Conservation (phyloP, 2,329 filamentous ascomycete species). For the Ambrosiella xylebori region DNA sequence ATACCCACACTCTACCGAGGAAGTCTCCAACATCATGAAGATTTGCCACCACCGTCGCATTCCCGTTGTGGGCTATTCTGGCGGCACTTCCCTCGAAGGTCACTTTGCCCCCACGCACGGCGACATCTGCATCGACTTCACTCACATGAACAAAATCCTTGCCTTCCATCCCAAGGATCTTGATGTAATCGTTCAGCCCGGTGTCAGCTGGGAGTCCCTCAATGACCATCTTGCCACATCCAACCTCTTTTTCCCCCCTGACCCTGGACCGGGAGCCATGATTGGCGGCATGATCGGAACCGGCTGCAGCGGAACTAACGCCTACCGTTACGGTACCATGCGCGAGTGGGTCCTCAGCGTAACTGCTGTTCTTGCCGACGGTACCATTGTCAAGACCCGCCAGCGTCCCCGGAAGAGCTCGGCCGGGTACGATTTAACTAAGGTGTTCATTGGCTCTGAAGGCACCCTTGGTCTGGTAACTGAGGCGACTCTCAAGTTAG, state of each 20-base stretch:
- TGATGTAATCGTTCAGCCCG: slow-evolving; percentile 62
- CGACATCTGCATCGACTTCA: slow-evolving; percentile 75
- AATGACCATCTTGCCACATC: slow-evolving; percentile 60
- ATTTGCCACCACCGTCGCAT: slow-evolving; percentile 66
- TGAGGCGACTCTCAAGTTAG: slow-evolving; percentile 76
- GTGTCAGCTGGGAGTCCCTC: slow-evolving; percentile 70
- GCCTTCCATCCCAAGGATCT: slow-evolving; percentile 60
- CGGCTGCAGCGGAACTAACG: slow-evolving; percentile 62
- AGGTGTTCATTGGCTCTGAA: slow-evolving; percentile 78
- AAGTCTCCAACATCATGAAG: slow-evolving; percentile 78
- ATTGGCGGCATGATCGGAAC: slow-evolving; percentile 81
- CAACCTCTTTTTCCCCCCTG: slow-evolving; percentile 79
- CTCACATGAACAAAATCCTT: slow-evolving; percentile 67
- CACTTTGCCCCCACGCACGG: slow-evolving; percentile 71
- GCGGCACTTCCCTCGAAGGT: slow-evolving; percentile 77
- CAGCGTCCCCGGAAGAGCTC: slow-evolving; percentile 79
- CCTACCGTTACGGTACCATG: slow-evolving; percentile 89
- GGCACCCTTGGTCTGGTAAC: slow-evolving; percentile 83
- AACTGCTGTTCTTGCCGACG: slow-evolving; percentile 79
- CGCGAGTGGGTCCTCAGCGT: slow-evolving; percentile 79
- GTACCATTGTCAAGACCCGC: slow-evolving; percentile 75
- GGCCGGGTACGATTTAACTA: slow-evolving; percentile 81
- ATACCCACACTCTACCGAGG: slow-evolving; percentile 59
- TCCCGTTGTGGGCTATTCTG: slow-evolving; percentile 73
- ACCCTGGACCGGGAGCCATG: slow-evolving; percentile 79